Evolutionary conservation across 129 eudicot species (phyloP), one percentile per base, ranked within the genome.

Genomic region (sunflower (Helianthus annuus)): DNA sequence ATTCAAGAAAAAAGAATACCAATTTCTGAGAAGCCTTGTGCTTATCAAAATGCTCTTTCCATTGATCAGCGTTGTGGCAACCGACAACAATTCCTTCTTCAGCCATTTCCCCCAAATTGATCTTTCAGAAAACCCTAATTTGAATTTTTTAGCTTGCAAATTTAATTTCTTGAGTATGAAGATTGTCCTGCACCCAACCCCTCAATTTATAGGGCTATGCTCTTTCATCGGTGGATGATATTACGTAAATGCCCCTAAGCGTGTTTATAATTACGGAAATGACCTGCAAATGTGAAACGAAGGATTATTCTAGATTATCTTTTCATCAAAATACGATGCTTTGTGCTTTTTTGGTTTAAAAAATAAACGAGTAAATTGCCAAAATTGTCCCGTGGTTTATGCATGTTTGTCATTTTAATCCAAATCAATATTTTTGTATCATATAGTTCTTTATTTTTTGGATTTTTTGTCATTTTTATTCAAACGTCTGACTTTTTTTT

Each of bases 21-120:
- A 74, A 40, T 80, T 81, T 78, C 40, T 15, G 52, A 39, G 60
- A 6, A 12, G 46, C 85, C 17, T 45, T 61, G 67, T 81, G 81
- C 82, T 75, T 81, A 22, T 73, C 42, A 36, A 88, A 24, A 13
- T 80, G 91, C 14, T 29, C 83, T 3, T 84, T 69, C 87, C 88
- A 91, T 45, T 85, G 67, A 0, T 81, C 87, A 10, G 62, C 72
- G 72, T 79, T 69, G 84, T 91, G 96, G 85, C 85, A 76, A 22
- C 82, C 82, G 45, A 86, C 82, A 44, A 91, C 93, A 40, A 78
- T 84, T 76, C 91, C 97, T 75, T 86, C 97, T 72, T 73, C 77
- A 0, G 48, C 70, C 61, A 38, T 79, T 46, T 67, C 53, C 0
- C 7, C 45, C 19, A 68, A 76, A 36, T 10, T 53, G 52, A 10